phyloP scores from a whole-genome alignment of 176 grass and related monocot species.

The Aegilops tauschii region DNA sequence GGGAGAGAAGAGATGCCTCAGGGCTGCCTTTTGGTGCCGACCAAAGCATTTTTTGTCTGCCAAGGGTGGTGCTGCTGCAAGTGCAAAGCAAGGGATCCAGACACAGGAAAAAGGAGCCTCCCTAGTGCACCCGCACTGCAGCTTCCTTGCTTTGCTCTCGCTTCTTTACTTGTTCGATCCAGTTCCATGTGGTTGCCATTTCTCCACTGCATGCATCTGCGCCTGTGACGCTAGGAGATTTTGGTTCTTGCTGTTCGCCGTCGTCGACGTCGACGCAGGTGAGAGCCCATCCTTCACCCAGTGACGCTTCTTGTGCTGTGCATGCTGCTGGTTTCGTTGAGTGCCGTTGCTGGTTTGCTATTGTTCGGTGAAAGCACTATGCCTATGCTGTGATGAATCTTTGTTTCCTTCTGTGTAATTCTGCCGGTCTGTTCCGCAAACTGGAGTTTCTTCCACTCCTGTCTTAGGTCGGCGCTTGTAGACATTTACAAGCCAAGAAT shows the following conservation, averaged over 20 bases:
- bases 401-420: not conserved
- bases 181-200: not conserved
- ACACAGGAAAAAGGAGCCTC: not conserved
- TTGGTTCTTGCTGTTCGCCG: not conserved
- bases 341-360: not conserved
- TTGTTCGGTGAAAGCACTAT: not conserved
- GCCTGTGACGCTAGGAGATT: not conserved
- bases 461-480: not conserved
- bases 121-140: not conserved
- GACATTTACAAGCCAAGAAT: not conserved
- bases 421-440: not conserved
- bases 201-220: not conserved
- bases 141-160: not conserved
- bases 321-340: not conserved
- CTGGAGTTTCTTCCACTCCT: not conserved
- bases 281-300: not conserved
- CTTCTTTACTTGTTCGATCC: not conserved
- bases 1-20: constrained; percentile 8
- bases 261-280: not conserved
- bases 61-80: not conserved
- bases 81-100: constrained; percentile 36
- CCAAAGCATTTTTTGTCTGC: constrained; percentile 1
- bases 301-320: not conserved
- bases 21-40: not conserved
- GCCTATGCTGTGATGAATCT: not conserved